Evolutionary conservation across 2,329 filamentous ascomycete genomes (phyloP).

Genomic region (Didymosphaeria variabile): DNA sequence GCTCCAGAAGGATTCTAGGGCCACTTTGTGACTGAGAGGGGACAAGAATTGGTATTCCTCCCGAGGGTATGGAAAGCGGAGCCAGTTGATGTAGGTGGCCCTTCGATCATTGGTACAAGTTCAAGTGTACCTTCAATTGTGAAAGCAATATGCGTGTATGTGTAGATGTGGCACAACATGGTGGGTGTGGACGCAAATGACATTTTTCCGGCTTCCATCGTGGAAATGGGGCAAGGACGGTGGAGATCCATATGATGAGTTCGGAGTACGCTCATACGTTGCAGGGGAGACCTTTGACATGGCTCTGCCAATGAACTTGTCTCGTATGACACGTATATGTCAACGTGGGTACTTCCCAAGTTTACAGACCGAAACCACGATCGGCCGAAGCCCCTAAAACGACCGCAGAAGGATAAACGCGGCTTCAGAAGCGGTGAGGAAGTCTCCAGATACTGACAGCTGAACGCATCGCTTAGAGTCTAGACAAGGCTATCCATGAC

Average conservation of each 20-base stretch:
- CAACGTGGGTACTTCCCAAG: not conserved
- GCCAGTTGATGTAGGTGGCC: not conserved
- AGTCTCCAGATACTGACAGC: constrained; percentile 2
- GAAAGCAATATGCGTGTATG: not conserved
- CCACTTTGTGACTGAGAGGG: not conserved
- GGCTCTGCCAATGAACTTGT: not conserved
- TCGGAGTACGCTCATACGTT: not conserved
- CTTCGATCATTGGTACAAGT: not conserved
- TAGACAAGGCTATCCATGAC: constrained; percentile 9
- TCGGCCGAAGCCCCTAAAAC: not conserved
- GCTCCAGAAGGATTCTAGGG: not conserved
- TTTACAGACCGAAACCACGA: not conserved
- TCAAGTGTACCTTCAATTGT: not conserved
- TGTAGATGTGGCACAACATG: not conserved
- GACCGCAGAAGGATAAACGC: not conserved
- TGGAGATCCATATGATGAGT: not conserved
- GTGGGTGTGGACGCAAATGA: not conserved
- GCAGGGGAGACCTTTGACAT: not conserved
- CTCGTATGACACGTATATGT: no score
- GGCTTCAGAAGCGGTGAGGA: constrained; percentile 9
- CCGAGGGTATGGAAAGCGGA: not conserved
- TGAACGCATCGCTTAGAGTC: constrained; percentile 11
- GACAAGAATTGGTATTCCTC: not conserved
- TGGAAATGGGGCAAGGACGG: not conserved
- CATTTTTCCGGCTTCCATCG: no score